Evolutionary conservation across 345 rosid species (phyloP), one percentile per base, ranked within the genome.

Genomic region (Citrus cavaleriei): DNA sequence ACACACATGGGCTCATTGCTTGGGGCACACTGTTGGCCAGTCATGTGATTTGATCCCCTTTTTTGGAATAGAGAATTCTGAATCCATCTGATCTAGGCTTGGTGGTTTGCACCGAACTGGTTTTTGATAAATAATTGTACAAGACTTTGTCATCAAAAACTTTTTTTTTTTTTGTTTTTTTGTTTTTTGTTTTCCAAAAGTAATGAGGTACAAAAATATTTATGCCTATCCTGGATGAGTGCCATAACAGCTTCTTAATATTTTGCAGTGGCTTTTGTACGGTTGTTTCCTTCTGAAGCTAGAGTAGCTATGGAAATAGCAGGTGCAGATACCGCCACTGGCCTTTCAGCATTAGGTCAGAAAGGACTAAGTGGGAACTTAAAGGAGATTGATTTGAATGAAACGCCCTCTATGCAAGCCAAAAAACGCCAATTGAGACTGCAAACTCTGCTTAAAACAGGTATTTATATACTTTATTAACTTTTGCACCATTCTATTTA

Each of bases 201-300:
- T 22, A 21, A 16, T 2, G 21, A 32, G 68, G 24, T 34, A 34
- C 66, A 8, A 34, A 34, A 34, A 7, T 2, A 34, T 58, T 32
- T 65, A 34, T 65, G 16, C 72, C 10, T 68, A 24, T 24, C 10
- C 4, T 24, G 72, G 55, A 40, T 24, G 55, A 54, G 25, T 71
- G 7, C 25, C 27, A 10, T 37, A 76, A 49, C 58, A 28, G 54
- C 13, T 42, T 38, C 75, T 30, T 81, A 28, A 34, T 55, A 6
- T 42, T 16, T 70, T 70, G 18, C 90, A 87, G 91, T 89, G 79
- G 78, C 75, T 57, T 82, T 82, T 68, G 90, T 90, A 10, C 62
- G 74, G 79, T 65, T 82, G 16, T 89, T 82, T 73, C 91, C 91
- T 14, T 72, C 81, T 2, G 90, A 89, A 79, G 88, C 88, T 64